These are phyloP conservation scores for Tremellales sp. DNA, from an alignment of 1,284 basidiomycete species.

Conservation along the genomic window DNA sequence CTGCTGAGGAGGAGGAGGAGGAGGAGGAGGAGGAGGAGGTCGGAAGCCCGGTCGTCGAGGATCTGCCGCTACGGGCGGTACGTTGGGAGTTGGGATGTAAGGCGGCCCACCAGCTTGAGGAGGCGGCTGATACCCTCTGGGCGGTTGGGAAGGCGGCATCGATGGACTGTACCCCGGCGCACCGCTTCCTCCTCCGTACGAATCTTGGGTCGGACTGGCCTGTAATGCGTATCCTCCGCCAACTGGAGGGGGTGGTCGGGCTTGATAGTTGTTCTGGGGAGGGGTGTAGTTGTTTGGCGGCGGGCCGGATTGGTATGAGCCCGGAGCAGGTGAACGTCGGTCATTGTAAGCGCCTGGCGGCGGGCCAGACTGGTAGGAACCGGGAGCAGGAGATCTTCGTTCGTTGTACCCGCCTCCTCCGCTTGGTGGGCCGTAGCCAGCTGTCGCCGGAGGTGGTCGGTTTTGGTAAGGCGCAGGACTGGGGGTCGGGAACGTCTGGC, in stretches of 20 bases:
- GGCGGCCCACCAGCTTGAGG: no score
- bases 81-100: no score
- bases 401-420: not conserved
- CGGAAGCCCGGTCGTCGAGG: no score
- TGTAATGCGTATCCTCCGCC: not conserved
- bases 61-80: not conserved
- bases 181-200: no score
- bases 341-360: not conserved
- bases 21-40: not conserved
- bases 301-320: no score
- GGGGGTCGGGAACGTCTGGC: not conserved
- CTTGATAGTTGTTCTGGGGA: not conserved
- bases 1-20: not conserved
- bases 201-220: no score
- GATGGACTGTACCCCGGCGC: not conserved
- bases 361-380: not conserved
- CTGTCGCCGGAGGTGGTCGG: not conserved
- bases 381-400: not conserved
- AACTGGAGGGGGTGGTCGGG: conserved; percentile 1
- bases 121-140: not conserved
- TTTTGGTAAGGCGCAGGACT: not conserved
- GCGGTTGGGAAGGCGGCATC: not conserved
- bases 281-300: not conserved
- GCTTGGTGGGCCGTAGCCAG: not conserved
- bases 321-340: conserved; percentile 1